These are phyloP conservation scores for Paxillus involutus DNA, from an alignment of 768 basidiomycete genomes.

Conservation along the genomic window DNA sequence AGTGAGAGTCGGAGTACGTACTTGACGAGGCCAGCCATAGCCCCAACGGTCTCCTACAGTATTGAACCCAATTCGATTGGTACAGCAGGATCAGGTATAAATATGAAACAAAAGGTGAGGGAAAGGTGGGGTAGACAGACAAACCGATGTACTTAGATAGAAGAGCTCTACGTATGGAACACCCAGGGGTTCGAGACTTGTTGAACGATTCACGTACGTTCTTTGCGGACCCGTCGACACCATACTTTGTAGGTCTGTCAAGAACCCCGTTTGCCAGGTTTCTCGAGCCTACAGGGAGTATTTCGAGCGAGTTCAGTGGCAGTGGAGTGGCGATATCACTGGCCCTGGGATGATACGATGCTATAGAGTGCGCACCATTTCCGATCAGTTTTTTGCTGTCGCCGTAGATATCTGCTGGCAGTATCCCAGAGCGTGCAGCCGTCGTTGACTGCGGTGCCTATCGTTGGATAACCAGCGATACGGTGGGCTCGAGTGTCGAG, in stretches of 20 bases:
- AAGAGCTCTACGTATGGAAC: conserved; percentile 45
- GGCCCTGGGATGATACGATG: no score
- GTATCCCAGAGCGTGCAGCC: conserved; percentile 52
- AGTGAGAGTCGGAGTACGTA: no score
- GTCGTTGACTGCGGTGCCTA: conserved; percentile 39
- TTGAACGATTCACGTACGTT: conserved; percentile 40
- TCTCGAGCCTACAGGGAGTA: conserved; percentile 38
- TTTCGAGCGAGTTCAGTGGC: no score
- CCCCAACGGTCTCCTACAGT: no score
- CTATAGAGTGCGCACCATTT: no score
- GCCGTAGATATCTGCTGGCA: conserved; percentile 37
- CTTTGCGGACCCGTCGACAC: conserved; percentile 38
- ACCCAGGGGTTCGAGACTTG: conserved; percentile 39
- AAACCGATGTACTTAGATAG: conserved; percentile 50
- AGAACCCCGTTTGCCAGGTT: conserved; percentile 40
- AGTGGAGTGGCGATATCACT: no score
- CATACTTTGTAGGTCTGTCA: conserved; percentile 17
- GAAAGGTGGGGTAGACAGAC: not conserved
- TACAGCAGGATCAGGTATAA: no score
- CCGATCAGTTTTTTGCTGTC: conserved; percentile 40
- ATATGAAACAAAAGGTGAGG: not conserved
- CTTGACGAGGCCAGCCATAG: no score
- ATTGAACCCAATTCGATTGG: no score
- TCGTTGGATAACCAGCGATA: not conserved
- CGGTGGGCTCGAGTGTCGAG: no score